Evolutionary conservation across 1,139 yeast genomes (phyloP), one percentile per base, ranked within the genome.

Genomic region (Lodderomyces oxycetoniae): DNA sequence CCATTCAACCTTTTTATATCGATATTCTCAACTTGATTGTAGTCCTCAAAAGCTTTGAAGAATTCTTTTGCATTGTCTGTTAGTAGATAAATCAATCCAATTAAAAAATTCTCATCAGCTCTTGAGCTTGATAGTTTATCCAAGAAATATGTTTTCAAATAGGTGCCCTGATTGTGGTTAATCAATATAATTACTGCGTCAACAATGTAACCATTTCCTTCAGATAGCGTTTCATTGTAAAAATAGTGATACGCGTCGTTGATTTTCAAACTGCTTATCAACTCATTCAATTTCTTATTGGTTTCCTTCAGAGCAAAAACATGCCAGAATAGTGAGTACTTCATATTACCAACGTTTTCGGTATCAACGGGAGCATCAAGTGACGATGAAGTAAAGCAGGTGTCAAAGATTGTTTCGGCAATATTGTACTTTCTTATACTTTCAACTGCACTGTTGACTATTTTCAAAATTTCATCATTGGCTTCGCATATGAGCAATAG

Each of bases 1-100:
- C 8, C 16, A 14, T 23, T 20, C n/a, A 35, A 26, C 15, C 19
- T 23, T 16, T 20, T n/a, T 8, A 24, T 16, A 38, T 15, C 36
- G 36, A 35, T 13, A 15, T 36, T 24, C n/a, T 44, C 45, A 31
- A 50, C 48, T 11, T 42, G 39, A n/a, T 46, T 46, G 29, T 45
- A 44, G 19, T 39, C 33, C 23, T 48, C 44, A 38, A 62, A 61
- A 2, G 49, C 45, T 3, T 47, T 39, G 34, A 44, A 52, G 36
- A 59, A 61, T 26, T 48, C 41, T 30, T 39, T 33, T 2, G 57
- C 48, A 15, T 60, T 57, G 34, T 54, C 49, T 33, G 59, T 63
- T 20, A 59, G 51, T 39, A 63, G 52, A 38, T 56, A 47, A 4
- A 63, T 52, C 26, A 68, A 44, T 2, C 72, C 74, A 22, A 53